These are phyloP conservation scores for Fusarium goolgardi DNA, from an alignment of 2,329 filamentous ascomycete species.

Conservation along the genomic window DNA sequence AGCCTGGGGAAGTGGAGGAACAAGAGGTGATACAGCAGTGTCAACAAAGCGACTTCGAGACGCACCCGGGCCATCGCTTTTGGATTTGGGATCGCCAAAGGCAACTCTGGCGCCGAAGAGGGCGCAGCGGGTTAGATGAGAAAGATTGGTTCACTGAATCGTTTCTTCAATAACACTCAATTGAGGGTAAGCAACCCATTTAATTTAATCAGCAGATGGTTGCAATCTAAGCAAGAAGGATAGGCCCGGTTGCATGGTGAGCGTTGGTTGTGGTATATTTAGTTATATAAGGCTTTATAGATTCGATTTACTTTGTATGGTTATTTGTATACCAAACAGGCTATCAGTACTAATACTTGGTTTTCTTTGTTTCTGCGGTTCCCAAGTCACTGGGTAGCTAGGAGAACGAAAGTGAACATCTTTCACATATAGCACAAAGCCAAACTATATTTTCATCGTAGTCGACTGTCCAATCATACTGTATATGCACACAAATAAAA, in stretches of 20 bases:
- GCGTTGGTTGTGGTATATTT: neutral
- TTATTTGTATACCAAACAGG: neutral
- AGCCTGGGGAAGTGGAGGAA: neutral
- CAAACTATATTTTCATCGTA: constrained; percentile 16
- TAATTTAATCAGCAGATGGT: neutral
- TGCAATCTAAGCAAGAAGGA: constrained; percentile 1
- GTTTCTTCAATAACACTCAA: constrained; percentile 7
- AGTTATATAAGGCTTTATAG: neutral
- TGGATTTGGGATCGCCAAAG: constrained; percentile 30
- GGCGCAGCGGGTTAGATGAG: constrained; percentile 7
- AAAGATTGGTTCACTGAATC: constrained; percentile 26
- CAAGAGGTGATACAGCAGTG: neutral
- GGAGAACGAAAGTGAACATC: neutral
- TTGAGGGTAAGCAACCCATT: constrained; percentile 4
- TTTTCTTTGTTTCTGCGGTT: neutral
- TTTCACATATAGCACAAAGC: neutral
- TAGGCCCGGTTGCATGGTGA: neutral
- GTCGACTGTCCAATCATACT: constrained; percentile 15
- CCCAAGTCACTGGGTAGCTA: neutral
- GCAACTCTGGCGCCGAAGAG: constrained; percentile 22
- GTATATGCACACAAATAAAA: constrained; percentile 28
- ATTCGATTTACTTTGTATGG: neutral
- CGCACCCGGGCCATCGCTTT: constrained; percentile 14
- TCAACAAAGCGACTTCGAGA: constrained; percentile 15
- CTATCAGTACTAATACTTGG: neutral